Evolutionary conservation across 2,329 filamentous ascomycete genomes (phyloP).

Genomic region (Nemania sp.): DNA sequence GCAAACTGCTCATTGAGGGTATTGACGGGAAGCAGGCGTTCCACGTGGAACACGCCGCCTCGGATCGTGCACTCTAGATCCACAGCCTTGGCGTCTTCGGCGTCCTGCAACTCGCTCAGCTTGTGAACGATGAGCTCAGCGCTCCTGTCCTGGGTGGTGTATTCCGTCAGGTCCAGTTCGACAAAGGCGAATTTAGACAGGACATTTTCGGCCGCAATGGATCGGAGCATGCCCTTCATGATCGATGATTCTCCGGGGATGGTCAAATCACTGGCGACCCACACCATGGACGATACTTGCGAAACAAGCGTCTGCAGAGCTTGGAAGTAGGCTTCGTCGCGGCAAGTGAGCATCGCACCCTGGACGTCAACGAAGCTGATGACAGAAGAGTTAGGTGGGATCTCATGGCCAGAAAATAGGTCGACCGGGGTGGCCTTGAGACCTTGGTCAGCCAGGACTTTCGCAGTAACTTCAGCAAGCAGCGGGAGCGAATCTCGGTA

Average conservation of each 20-base stretch:
- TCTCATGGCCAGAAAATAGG: not conserved
- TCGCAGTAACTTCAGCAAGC: not conserved
- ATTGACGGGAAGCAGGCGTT: slow-evolving; percentile 12
- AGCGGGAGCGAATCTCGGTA: slow-evolving; percentile 6
- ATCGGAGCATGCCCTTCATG: slow-evolving; percentile 18
- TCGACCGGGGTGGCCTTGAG: not conserved
- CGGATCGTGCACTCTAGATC: slow-evolving; percentile 14
- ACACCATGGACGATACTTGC: not conserved
- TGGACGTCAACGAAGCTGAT: slow-evolving; percentile 14
- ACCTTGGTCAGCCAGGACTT: not conserved
- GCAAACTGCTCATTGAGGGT: slow-evolving; percentile 13
- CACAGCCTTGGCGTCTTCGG: not conserved
- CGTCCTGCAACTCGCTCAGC: not conserved
- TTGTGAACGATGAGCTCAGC: slow-evolving; percentile 5
- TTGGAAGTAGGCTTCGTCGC: slow-evolving; percentile 10
- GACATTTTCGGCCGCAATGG: slow-evolving; percentile 5
- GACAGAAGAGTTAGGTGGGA: slow-evolving; percentile 7
- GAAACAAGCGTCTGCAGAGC: not conserved
- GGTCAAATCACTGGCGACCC: slow-evolving; percentile 4
- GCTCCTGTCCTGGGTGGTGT: not conserved
- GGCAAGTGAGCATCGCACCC: slow-evolving; percentile 1
- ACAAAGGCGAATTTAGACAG: slow-evolving; percentile 3
- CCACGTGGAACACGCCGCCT: slow-evolving; percentile 11
- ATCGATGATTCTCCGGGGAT: slow-evolving; percentile 5
- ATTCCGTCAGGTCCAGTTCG: not conserved